Evolutionary conservation across 768 basidiomycete genomes (phyloP), one percentile per base, ranked within the genome.

Genomic region (Chalciporus pseudorubinellus): DNA sequence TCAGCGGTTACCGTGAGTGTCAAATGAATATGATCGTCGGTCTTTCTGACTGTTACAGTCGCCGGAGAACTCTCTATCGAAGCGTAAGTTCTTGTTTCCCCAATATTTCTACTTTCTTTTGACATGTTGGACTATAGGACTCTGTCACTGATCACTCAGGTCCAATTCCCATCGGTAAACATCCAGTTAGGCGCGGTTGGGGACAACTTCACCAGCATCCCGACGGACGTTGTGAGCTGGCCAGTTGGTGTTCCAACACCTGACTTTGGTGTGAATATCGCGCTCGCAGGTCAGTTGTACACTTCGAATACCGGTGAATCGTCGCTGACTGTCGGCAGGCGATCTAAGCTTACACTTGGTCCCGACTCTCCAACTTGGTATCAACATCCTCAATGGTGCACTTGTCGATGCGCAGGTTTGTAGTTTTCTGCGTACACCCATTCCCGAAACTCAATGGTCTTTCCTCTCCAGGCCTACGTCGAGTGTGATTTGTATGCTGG

Each of bases 331-430:
- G 29, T 11, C 29, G 10, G 34, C 48, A 26, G 64, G 64, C 20
- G 56, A 60, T 43, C 24, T 66, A 1, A 57, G 51, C 18, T 46
- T 61, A 12, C 65, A 63, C 46, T 45, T 63, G 18, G 58, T 63
- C 3, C 65, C 65, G 7, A 38, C 55, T 20, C 33, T 65, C 16
- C 65, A 63, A 40, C 46, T 67, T 18, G 65, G 65, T 12, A 33
- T 65, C 13, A 57, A 52, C 22, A 55, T 67, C 1, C 58, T 67
- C 16, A 56, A 56, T n/a, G 65, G 65, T 7, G 46, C 46, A 22
- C 36, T 67, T 6, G 61, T 67, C 16, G 64, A 67, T 42, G 65
- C 65, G 14, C 52, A 63, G 46, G 62, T 45, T 1, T 11, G 39
- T 41, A 24, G 10, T 2, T 16, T 36, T 36, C 6, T 6, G 3